Conservation (phyloP, 2,329 filamentous ascomycete genomes). For the Pseudocercospora ulei region DNA sequence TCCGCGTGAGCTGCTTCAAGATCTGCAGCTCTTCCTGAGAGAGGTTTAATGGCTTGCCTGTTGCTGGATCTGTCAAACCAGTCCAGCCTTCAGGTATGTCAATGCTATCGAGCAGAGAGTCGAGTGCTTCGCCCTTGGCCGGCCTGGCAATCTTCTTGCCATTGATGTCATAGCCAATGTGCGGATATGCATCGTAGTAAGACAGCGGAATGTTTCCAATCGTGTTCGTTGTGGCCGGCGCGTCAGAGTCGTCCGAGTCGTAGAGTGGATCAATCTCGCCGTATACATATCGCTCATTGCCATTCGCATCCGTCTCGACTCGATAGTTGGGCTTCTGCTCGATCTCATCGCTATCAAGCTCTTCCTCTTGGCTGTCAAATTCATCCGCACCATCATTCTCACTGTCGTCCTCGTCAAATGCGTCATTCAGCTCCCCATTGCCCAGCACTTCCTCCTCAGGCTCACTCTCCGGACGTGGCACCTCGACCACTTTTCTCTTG, state of each 20-base stretch:
- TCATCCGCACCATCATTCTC: conserved; percentile 33
- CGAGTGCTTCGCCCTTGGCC: conserved; percentile 83
- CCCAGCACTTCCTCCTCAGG: conserved; percentile 37
- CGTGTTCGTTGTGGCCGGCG: conserved; percentile 69
- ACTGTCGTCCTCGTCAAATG: conserved; percentile 30
- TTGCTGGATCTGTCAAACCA: conserved; percentile 83
- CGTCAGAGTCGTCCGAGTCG: conserved; percentile 89
- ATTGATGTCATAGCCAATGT: conserved; percentile 98
- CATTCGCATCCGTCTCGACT: conserved; percentile 73
- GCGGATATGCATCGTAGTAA: conserved; percentile 95
- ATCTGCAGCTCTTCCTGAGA: conserved; percentile 82
- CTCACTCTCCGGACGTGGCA: conserved; percentile 26
- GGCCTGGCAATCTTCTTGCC: conserved; percentile 96
- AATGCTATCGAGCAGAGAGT: conserved; percentile 89
- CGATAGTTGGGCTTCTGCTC: conserved; percentile 46
- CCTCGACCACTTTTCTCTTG: conserved; percentile 40
- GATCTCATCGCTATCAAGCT: conserved; percentile 36
- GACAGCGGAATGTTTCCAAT: conserved; percentile 89
- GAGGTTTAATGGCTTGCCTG: conserved; percentile 82
- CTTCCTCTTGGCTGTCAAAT: conserved; percentile 25
- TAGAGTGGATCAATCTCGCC: conserved; percentile 89
- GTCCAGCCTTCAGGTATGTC: conserved; percentile 97
- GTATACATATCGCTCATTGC: conserved; percentile 82
- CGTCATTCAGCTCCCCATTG: conserved; percentile 24
- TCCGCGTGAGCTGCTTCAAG: conserved; percentile 76